Base-by-base conservation (phyloP, 345 rosid genomes). In the Ricinus communis region DNA sequence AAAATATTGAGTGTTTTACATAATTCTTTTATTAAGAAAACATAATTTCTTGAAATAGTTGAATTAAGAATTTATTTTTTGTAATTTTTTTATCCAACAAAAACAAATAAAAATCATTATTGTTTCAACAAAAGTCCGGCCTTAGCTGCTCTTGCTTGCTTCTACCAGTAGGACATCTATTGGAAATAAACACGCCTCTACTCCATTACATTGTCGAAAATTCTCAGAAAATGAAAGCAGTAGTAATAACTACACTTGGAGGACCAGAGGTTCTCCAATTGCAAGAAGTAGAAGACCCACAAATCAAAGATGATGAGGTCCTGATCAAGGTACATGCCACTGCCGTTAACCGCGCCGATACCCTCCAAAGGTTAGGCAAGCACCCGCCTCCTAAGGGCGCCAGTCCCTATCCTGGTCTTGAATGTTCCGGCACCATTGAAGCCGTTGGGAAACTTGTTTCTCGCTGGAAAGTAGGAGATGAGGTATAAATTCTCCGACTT, bases 301-400 rank as follows among this genome's bases (percentile, higher is more conserved):
- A 73, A 66, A 62, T 87, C 76, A 82, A 82, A 31, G 95, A 91
- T 56, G 91, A 82, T 21, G 90, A 94, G 54, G 93, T 94, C 61
- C 79, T 91, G 52, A 79, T 94, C 77, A 86, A 80, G 71, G 86
- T 91, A 22, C 88, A 72, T 24, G 90, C 98, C 62, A 82, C 96
- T 47, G 97, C 94, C 38, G 66, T 93, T 27, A 93, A 91, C 81
- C 80, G 93, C 2, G 92, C 96, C 7, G 98, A 93, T 76, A 88
- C 89, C 18, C 49, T 84, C 24, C 97, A 93, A 69, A 79, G 98
- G 46, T 83, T 75, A 57, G 98, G 97, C 78, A 71, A 61, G 46
- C 86, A 91, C 77, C 62, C 89, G 16, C 93, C 94, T n/a, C 96
- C 98, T 5, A 83, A 87, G 56, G 98, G 87, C 11, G 79, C 89